Percentiles rank a stretch among this genome's conserved stretches.
These are phyloP conservation scores for Diaporthe caulivora DNA, from an alignment of 2,329 filamentous ascomycete species.

Conservation along the genomic window DNA sequence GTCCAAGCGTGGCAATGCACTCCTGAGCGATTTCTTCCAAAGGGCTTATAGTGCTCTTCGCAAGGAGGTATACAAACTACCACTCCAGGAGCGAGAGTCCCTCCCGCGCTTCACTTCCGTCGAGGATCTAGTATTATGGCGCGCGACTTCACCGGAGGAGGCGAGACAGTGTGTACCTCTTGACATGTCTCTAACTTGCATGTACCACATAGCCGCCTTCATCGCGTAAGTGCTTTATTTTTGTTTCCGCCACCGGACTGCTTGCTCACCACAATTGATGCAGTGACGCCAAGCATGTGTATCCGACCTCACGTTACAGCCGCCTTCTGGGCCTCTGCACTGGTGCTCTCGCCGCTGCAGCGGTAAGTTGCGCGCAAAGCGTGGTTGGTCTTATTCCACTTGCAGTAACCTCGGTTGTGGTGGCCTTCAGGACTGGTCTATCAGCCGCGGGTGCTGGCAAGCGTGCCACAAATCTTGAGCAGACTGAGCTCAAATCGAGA, in stretches of 20 bases:
- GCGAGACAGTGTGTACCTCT: constrained; percentile 41
- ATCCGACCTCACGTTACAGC: not conserved
- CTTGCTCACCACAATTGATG: not conserved
- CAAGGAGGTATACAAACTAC: constrained; percentile 34
- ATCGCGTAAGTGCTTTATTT: not conserved
- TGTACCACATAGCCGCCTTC: constrained; percentile 22
- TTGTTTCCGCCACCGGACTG: too few species aligned
- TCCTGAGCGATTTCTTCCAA: constrained; percentile 31
- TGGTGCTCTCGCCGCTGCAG: constrained; percentile 74
- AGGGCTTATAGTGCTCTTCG: constrained; percentile 10
- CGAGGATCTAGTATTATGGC: constrained; percentile 43
- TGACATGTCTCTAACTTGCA: constrained; percentile 42
- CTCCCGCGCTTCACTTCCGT: constrained; percentile 43
- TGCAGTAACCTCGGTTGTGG: constrained; percentile 73
- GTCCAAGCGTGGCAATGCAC: constrained; percentile 34
- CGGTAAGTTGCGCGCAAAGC: constrained; percentile 72
- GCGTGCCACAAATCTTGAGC: constrained; percentile 49
- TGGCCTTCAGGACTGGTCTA: constrained; percentile 75
- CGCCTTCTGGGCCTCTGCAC: constrained; percentile 72
- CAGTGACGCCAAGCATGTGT: constrained; percentile 16
- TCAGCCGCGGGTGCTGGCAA: constrained; percentile 65
- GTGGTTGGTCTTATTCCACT: constrained; percentile 71
- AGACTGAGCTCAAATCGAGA: constrained; percentile 57
- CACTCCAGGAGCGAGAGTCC: constrained; percentile 37
- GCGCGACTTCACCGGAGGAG: constrained; percentile 30